Conservation (phyloP, 805 yeast genomes). For the Gaillardinia entomophila region DNA sequence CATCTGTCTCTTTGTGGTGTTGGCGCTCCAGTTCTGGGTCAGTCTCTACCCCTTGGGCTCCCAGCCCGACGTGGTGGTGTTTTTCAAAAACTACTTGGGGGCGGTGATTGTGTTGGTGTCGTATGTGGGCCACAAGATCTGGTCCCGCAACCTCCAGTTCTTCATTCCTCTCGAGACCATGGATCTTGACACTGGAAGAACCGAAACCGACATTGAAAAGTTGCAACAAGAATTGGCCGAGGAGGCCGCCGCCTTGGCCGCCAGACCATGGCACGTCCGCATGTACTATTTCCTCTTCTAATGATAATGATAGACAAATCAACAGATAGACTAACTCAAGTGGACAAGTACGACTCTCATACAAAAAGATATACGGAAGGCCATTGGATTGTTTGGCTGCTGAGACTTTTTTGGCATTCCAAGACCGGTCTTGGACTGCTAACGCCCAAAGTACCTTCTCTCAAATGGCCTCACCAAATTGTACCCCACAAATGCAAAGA, state of each 20-base stretch:
- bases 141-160: conserved; percentile 12
- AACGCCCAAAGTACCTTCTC: conserved; percentile 22
- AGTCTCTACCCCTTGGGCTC: conserved; percentile 21
- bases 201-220: conserved; percentile 16
- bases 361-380: no score
- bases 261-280: conserved; percentile 7
- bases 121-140: conserved; percentile 19
- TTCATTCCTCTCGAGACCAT: conserved; percentile 14
- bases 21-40: conserved; percentile 22
- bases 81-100: conserved; percentile 22
- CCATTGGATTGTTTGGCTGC: no score
- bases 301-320: no score
- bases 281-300: background rate
- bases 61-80: conserved; percentile 12
- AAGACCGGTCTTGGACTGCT: no score
- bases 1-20: conserved; percentile 13
- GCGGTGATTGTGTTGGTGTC: conserved; percentile 16
- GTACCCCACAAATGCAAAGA: conserved; percentile 22
- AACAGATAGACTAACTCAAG: no score
- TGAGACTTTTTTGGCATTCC: no score
- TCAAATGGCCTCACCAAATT: conserved; percentile 24
- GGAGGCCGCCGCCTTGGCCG: conserved; percentile 8
- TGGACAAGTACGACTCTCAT: no score
- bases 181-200: conserved; percentile 22
- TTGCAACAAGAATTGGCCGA: conserved; percentile 16